A percentile compares a stretch with the other conserved stretches of the same genome.
Conservation (phyloP, 2,329 filamentous ascomycete species). For the Neospermospora avenae region DNA sequence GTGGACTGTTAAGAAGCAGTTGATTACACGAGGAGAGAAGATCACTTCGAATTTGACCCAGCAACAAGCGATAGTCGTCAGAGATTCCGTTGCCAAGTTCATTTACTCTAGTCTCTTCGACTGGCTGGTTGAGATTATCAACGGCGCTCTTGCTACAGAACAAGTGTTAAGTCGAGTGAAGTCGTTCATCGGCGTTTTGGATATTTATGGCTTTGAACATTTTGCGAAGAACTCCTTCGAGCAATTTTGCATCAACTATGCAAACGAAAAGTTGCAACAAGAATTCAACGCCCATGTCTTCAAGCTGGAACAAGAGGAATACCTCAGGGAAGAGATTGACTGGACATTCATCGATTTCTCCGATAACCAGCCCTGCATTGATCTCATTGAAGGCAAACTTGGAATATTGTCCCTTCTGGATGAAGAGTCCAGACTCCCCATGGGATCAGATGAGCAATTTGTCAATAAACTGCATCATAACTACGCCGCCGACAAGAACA, state of each 20-base stretch:
- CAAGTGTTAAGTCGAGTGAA: slow-evolving; percentile 77
- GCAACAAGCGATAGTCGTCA: slow-evolving; percentile 88
- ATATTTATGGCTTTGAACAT: slow-evolving; percentile 99
- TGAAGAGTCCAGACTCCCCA: slow-evolving; percentile 92
- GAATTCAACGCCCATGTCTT: slow-evolving; percentile 99
- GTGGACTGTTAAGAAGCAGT: slow-evolving; percentile 99
- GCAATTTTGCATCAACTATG: slow-evolving; percentile 99
- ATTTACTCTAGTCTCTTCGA: slow-evolving; percentile 98
- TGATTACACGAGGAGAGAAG: slow-evolving; percentile 94
- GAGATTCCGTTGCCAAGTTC: slow-evolving; percentile 97
- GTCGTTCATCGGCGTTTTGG: slow-evolving; percentile 95
- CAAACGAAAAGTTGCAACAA: slow-evolving; percentile 98
- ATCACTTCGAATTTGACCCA: slow-evolving; percentile 94
- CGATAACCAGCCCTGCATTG: slow-evolving; percentile 98
- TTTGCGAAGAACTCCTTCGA: slow-evolving; percentile 99
- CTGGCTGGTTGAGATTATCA: slow-evolving; percentile 98
- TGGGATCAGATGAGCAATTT: slow-evolving; percentile 96
- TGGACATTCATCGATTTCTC: slow-evolving; percentile 99
- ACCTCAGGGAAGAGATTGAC: slow-evolving; percentile 92
- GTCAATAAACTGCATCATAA: slow-evolving; percentile 95
- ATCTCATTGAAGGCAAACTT: slow-evolving; percentile 94
- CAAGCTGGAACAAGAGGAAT: slow-evolving; percentile 98
- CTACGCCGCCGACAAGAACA: slow-evolving; percentile 84
- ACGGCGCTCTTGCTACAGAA: slow-evolving; percentile 82
- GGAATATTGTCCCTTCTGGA: slow-evolving; percentile 90